Evolutionary conservation across 306 rosid genomes (phyloP).

Genomic region (Casuarina equisetifolia): DNA sequence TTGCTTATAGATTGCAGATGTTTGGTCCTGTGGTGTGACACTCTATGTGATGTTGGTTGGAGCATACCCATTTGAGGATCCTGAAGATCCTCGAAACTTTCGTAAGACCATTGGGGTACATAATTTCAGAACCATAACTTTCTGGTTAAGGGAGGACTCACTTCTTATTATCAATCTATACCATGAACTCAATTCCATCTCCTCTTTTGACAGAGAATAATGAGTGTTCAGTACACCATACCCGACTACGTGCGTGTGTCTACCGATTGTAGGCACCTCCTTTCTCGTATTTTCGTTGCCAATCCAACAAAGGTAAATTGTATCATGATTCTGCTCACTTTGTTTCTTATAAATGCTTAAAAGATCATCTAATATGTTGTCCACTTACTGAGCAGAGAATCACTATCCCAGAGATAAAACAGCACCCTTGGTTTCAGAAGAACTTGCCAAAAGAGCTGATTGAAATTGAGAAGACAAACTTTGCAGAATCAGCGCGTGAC

Average conservation of each 20-base stretch:
- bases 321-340: background rate
- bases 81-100: conserved; percentile 75
- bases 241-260: conserved; percentile 81
- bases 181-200: background rate
- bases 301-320: conserved; percentile 66
- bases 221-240: conserved; percentile 71
- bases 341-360: background rate
- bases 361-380: background rate
- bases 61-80: conserved; percentile 94
- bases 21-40: conserved; percentile 98
- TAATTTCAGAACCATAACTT: conserved; percentile 14
- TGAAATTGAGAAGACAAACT: conserved; percentile 53
- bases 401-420: conserved; percentile 68
- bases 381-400: conserved; percentile 51
- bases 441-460: conserved; percentile 61
- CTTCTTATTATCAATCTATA: background rate
- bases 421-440: conserved; percentile 82
- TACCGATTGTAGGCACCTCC: conserved; percentile 61
- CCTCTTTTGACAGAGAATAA: conserved; percentile 67
- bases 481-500: conserved; percentile 29
- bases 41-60: conserved; percentile 89
- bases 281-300: conserved; percentile 75
- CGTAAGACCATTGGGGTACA: conserved; percentile 68
- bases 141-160: background rate
- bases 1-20: conserved; percentile 74